Evolutionary conservation across 108 stramenopile genomes (phyloP).

Genomic region (Nitzschia sp.): DNA sequence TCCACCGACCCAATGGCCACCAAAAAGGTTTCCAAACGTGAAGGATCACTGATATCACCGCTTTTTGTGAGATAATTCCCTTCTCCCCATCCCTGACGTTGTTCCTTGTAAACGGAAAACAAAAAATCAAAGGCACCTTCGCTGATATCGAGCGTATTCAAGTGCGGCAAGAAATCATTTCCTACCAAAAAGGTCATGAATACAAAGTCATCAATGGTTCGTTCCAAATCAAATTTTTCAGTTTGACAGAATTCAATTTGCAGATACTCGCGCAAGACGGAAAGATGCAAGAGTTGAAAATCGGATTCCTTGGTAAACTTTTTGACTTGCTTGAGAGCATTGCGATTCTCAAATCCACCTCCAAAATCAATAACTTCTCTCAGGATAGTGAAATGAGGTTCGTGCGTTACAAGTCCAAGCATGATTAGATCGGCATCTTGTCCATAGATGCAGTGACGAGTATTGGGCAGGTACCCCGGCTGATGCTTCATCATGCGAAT

Average conservation of each 20-base stretch:
- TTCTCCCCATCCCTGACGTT: constrained; percentile 71
- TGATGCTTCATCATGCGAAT: constrained; percentile 88
- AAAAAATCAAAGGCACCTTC: constrained; percentile 96
- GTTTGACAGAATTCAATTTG: constrained; percentile 86
- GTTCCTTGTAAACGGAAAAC: constrained; percentile 92
- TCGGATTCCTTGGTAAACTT: constrained; percentile 94
- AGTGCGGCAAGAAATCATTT: constrained; percentile 98
- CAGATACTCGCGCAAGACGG: constrained; percentile 95
- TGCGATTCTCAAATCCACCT: constrained; percentile 63
- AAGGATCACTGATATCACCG: constrained; percentile 81
- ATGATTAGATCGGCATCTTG: constrained; percentile 99
- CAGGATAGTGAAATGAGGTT: constrained; percentile 96
- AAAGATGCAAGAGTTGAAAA: constrained; percentile 97
- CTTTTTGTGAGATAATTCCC: constrained; percentile 91
- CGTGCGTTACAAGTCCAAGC: constrained; percentile 97
- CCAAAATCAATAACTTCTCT: constrained; percentile 95
- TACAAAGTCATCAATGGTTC: constrained; percentile 98
- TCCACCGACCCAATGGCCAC: constrained; percentile 86
- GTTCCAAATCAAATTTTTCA: constrained; percentile 77
- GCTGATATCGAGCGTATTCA: constrained; percentile 95
- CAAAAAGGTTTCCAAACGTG: constrained; percentile 80
- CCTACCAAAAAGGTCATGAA: constrained; percentile 99
- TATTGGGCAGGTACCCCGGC: constrained; percentile 88
- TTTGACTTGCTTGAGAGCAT: constrained; percentile 86
- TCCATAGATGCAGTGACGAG: constrained; percentile 98